Base-by-base conservation (phyloP, 2,329 filamentous ascomycete genomes). In the Plenodomus tracheiphilus region DNA sequence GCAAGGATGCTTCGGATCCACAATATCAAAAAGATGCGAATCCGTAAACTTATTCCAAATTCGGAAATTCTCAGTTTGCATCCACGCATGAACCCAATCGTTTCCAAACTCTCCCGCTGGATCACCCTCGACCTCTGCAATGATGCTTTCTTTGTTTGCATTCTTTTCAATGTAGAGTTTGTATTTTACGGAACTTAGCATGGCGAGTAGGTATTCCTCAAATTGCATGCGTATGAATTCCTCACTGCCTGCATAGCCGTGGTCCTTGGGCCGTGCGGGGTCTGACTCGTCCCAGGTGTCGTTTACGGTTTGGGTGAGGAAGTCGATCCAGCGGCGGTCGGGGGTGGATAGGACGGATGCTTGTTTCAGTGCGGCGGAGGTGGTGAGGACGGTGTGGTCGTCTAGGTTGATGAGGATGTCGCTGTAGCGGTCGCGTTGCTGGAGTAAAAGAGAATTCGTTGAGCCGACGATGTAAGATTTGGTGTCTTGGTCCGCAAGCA, bases 391-490 rank as follows among this genome's bases (percentile, higher is more conserved):
- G 2, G 84, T 88, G 58, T 88, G 84, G 56, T 97, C 92, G 70
- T 99, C 94, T 17, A 99, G 85, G 68, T 99, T 97, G 69, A 99
- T 91, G 51, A 99, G 81, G 30, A 97, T 91, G 66, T 99, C 94
- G 71, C 91, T 96, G 71, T 99, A 97, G 38, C 91, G 85, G 69
- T 99, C 93, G 71, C 86, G 95, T 70, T 99, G 94, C 65, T 97
- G 92, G 10, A 99, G 77, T 28, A 99, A 80, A 19, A 99, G 80
- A 5, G 91, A 96, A 71, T 99, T 99, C 32, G 94, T 99, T 59
- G 92, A 97, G 55, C 94, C 94, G 48, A 99, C 92, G 45, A 99
- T 88, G 65, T 97, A 99, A 1, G 93, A 97, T 75, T 96, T 97
- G 17, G 94, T 97, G 36, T 91, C 89, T 62, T 91, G 86, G 73